These are phyloP conservation scores for Coccinonectria pachysandricola DNA, from an alignment of 2,329 filamentous ascomycete species.

Conservation along the genomic window DNA sequence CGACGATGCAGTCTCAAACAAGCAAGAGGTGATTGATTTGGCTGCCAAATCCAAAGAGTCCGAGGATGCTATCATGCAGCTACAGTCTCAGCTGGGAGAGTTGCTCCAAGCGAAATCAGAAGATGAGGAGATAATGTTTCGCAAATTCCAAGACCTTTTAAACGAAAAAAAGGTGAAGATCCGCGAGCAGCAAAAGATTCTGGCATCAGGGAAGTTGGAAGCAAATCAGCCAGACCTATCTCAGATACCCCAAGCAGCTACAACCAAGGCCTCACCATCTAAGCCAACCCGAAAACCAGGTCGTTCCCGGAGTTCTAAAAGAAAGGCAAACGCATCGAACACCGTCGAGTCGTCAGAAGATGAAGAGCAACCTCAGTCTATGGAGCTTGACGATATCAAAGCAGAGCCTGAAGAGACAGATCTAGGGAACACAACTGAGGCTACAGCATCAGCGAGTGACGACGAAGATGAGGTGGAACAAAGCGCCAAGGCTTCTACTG, in stretches of 20 bases:
- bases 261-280: slow-evolving; percentile 6
- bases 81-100: slow-evolving; percentile 55
- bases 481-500: too few relatives aligned
- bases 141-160: slow-evolving; percentile 59
- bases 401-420: slow-evolving; percentile 30
- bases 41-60: slow-evolving; percentile 35
- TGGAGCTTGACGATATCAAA: slow-evolving; percentile 36
- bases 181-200: slow-evolving; percentile 56
- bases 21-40: slow-evolving; percentile 31
- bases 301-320: slow-evolving; percentile 36
- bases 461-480: slow-evolving; percentile 29
- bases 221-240: slow-evolving; percentile 19
- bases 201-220: slow-evolving; percentile 37
- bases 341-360: slow-evolving; percentile 34
- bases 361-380: slow-evolving; percentile 31
- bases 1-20: slow-evolving; percentile 34
- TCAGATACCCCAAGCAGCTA: slow-evolving; percentile 15
- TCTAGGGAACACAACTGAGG: slow-evolving; percentile 30
- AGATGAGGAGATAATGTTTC: slow-evolving; percentile 55
- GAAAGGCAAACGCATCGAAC: slow-evolving; percentile 34
- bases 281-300: slow-evolving; percentile 19
- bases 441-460: slow-evolving; percentile 30
- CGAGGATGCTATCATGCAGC: slow-evolving; percentile 44
- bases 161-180: slow-evolving; percentile 79
- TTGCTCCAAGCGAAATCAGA: slow-evolving; percentile 55